Base-by-base conservation (phyloP, 1,284 basidiomycete species). In the Anthracocystis setariae region DNA sequence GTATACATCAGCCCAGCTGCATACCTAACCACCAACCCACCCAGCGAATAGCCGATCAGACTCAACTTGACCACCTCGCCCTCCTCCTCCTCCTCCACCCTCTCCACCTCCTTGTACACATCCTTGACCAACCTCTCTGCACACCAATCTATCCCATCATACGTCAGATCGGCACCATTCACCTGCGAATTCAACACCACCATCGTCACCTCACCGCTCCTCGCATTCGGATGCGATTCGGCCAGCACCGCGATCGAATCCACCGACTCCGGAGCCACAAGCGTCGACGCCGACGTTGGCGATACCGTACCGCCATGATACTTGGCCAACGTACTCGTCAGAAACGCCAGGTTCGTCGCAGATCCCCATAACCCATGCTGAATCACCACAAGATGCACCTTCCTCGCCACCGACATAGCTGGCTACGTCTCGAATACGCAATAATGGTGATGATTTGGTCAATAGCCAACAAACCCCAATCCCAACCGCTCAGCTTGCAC, bases 341-440 rank as follows among this genome's bases (percentile, higher is more conserved):
- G 83, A 64, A 85, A 84, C 0, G 83, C 81, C 12, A 89, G 84
- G 77, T 90, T 86, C 39, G 55, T 49, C 0, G 91, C 89, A 71
- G 88, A 87, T 2, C 92, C 91, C 91, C 91, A 93, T 88, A 93
- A 91, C 35, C 92, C 92, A 76, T 92, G 91, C 39, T 91, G 87
- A 57, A 91, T 86, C 25, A 92, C 89, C 17, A 90, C 85, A 12
- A 91, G 86, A 74, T 90, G 90, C 12, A 84, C 71, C 24, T 44
- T 60, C 18, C 46, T n/a, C 0, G 56, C 32, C 0, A 51, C 32
- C 35, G 48, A 44, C 64, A 67, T 66, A 29, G 5, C 29, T 29
- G 5, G 12, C 29, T 7, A 12, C 5, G 5, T 29, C 29, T 29
- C n/a, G n/a, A n/a, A n/a, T n/a, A n/a, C n/a, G n/a, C n/a, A n/a